Conservation (phyloP, 179 eudicot species). For the Corrigiola litoralis region DNA sequence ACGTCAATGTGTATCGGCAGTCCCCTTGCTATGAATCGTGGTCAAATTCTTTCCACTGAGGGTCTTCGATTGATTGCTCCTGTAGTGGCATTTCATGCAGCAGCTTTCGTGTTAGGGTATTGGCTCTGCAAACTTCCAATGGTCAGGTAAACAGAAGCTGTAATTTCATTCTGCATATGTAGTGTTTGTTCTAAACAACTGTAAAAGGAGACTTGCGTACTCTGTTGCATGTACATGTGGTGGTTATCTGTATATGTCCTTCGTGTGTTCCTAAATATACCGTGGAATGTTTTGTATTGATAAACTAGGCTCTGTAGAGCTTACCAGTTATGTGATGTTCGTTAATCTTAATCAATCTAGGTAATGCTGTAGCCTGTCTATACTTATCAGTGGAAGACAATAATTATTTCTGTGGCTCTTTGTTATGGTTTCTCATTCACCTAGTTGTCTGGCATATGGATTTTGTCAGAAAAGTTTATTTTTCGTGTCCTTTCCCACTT, state of each 20-base stretch:
- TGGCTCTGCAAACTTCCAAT: conserved; percentile 73
- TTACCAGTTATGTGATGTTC: not conserved
- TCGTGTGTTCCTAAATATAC: not conserved
- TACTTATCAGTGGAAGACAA: not conserved
- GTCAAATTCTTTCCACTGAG: conserved; percentile 67
- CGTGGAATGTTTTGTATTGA: not conserved
- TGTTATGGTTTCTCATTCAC: not conserved
- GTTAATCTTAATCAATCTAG: not conserved
- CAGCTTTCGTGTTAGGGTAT: conserved; percentile 71
- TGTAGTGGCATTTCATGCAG: conserved; percentile 69
- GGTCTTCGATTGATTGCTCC: conserved; percentile 79
- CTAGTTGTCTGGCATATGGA: not conserved
- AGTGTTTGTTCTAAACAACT: not conserved
- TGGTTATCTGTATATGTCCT: not conserved
- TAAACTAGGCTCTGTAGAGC: not conserved
- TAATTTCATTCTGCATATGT: not conserved
- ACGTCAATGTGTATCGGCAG: conserved; percentile 96
- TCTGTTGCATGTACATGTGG: no score
- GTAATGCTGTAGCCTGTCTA: not conserved
- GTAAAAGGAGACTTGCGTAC: not conserved
- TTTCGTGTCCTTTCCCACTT: no score
- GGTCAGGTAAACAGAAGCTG: conserved; percentile 42
- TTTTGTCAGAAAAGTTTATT: not conserved
- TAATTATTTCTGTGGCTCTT: not conserved
- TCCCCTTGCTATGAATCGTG: conserved; percentile 85